Percentiles rank a stretch among this genome's conserved stretches.
Conservation (phyloP, 2,329 filamentous ascomycete genomes). For the Colletotrichum sp. region DNA sequence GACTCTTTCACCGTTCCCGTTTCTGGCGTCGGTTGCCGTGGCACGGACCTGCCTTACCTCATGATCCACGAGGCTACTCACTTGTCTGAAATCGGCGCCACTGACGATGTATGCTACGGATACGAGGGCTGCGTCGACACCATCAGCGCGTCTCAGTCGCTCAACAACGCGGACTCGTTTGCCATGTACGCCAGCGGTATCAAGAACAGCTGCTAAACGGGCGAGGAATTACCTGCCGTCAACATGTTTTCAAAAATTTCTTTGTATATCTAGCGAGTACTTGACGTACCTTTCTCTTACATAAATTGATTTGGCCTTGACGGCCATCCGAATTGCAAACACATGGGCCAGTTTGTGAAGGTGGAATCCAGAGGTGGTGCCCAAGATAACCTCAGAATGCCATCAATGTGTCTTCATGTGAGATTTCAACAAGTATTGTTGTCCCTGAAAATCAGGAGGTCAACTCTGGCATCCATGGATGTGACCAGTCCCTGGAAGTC, state of each 20-base stretch:
- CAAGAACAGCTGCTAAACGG: not conserved
- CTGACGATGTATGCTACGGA: slow-evolving; percentile 30
- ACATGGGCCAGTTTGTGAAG: too few species aligned
- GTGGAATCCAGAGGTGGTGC: too few species aligned
- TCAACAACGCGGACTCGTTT: slow-evolving; percentile 21
- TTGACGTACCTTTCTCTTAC: not conserved
- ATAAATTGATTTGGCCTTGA: not conserved
- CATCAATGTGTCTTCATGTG: too few species aligned
- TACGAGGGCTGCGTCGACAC: slow-evolving; percentile 25
- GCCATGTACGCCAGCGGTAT: slow-evolving; percentile 18
- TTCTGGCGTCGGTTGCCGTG: slow-evolving; percentile 57
- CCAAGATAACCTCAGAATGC: too few species aligned
- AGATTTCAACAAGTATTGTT: too few species aligned
- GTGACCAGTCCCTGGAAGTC: too few species aligned
- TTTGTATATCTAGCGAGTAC: not conserved
- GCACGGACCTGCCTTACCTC: slow-evolving; percentile 58
- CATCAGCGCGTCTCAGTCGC: slow-evolving; percentile 8
- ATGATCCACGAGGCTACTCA: slow-evolving; percentile 71
- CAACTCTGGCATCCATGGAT: too few species aligned
- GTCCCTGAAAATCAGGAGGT: too few species aligned
- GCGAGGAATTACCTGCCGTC: not conserved
- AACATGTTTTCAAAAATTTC: not conserved
- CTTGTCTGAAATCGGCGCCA: slow-evolving; percentile 59
- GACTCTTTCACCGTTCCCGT: slow-evolving; percentile 60
- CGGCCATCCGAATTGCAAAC: not conserved